These are phyloP conservation scores for Lachnellula cervina DNA, from an alignment of 2,329 filamentous ascomycete genomes.

Conservation along the genomic window DNA sequence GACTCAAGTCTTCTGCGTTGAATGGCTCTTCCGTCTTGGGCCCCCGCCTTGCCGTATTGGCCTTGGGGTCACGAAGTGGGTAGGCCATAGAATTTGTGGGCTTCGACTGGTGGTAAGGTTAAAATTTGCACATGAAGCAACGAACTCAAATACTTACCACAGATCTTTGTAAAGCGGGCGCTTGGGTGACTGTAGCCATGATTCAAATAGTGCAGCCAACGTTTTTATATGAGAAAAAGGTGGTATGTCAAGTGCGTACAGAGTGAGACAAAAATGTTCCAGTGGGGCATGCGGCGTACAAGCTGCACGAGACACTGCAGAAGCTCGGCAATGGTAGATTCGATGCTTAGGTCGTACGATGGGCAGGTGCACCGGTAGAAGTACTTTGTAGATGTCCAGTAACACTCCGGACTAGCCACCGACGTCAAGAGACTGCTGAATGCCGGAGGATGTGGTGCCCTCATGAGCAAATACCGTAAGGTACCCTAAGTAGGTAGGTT, in stretches of 20 bases:
- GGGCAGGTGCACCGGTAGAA: not conserved
- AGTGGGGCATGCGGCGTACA: not conserved
- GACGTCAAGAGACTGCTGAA: too few relatives aligned
- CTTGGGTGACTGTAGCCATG: conserved; percentile 7
- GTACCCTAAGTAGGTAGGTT: too few relatives aligned
- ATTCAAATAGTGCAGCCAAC: not conserved
- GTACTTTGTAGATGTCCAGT: not conserved
- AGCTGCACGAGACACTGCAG: not conserved
- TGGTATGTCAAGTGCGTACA: not conserved
- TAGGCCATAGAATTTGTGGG: conserved; percentile 25
- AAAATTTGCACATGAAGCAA: conserved; percentile 7
- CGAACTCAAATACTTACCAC: conserved; percentile 5
- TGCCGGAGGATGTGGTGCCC: too few relatives aligned
- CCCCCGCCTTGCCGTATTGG: conserved; percentile 17
- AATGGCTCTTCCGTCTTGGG: conserved; percentile 36
- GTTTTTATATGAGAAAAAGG: conserved; percentile 1
- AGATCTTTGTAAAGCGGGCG: conserved; percentile 6
- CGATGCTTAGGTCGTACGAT: not conserved
- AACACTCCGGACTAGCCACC: too few relatives aligned
- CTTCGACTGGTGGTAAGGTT: conserved; percentile 15
- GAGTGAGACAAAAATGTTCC: conserved; percentile 1
- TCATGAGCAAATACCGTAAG: too few relatives aligned
- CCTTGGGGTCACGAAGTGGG: conserved; percentile 16
- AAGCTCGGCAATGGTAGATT: not conserved
- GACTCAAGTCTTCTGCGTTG: conserved; percentile 51